phyloP scores from a whole-genome alignment of 805 yeast genomes.

The Kluyveromyces nonfermentans region DNA sequence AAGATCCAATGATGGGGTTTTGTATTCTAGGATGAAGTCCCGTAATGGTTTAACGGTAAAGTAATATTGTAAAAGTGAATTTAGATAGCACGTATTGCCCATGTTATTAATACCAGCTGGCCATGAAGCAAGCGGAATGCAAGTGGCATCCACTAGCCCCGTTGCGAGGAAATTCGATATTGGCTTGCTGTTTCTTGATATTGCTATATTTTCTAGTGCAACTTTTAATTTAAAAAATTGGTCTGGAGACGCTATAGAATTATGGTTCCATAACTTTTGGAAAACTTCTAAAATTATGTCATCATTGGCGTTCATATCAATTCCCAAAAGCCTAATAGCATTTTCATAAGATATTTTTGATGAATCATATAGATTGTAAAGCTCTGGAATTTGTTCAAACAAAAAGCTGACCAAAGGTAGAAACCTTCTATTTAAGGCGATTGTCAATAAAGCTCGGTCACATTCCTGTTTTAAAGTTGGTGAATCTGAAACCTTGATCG shows the following conservation, averaged over 20 bases:
- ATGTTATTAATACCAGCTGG: slow-evolving; percentile 92
- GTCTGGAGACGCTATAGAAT: slow-evolving; percentile 23
- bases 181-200: slow-evolving; percentile 43
- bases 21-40: slow-evolving; percentile 49
- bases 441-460: slow-evolving; percentile 50
- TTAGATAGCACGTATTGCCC: slow-evolving; percentile 92
- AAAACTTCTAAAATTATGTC: slow-evolving; percentile 31
- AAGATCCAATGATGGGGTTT: slow-evolving; percentile 27
- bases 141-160: slow-evolving; percentile 52
- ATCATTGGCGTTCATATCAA: slow-evolving; percentile 44
- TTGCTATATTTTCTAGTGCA: slow-evolving; percentile 49
- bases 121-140: slow-evolving; percentile 56
- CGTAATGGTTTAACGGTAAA: slow-evolving; percentile 80
- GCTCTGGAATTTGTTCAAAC: slow-evolving; percentile 28
- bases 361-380: slow-evolving; percentile 18
- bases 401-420: slow-evolving; percentile 47
- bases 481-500: slow-evolving; percentile 49
- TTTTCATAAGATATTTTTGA: slow-evolving; percentile 27
- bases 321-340: slow-evolving; percentile 43
- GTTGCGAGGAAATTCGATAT: slow-evolving; percentile 47
- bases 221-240: slow-evolving; percentile 49
- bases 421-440: slow-evolving; percentile 52
- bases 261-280: slow-evolving; percentile 25
- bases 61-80: slow-evolving; percentile 83
- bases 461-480: slow-evolving; percentile 32